Evolutionary conservation across 2,329 filamentous ascomycete genomes (phyloP), one percentile per base, ranked within the genome.

Genomic region (Simplicillium aogashimaense): DNA sequence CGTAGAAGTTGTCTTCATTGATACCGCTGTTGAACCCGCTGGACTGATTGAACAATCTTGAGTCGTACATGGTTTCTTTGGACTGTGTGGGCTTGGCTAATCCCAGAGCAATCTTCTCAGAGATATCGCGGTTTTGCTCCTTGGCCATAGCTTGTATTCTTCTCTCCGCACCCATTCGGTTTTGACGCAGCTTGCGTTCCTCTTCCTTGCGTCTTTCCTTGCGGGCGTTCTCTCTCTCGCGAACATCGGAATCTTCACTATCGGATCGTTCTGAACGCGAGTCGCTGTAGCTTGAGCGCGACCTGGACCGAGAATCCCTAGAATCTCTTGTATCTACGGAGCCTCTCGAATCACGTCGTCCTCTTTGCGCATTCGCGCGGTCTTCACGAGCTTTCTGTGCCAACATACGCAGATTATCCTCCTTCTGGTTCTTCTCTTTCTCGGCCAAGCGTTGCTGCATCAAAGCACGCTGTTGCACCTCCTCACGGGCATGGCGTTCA

Each of bases 401-500:
- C 46, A 98, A 66, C 54, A 81, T 74, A 40, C 92, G 83, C 17
- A 98, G 70, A 54, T 92, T 83, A 5, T 97, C 92, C 59, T 98
- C 92, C 59, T 97, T 95, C 52, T 89, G 81, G 16, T 81, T 69
- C 65, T 95, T 95, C 63, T 97, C 92, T 69, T 95, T 95, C 67
- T 98, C 92, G 3, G 92, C 88, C 41, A 98, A 67, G 41, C 89
- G 78, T 64, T 97, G 92, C 58, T 98, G 92, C 90, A 98, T 97
- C 49, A 86, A 70, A 7, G 88, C 82, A 49, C 92, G 78, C 58
- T 95, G 85, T 55, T 90, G 83, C 41, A 98, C 90, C 60, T 98
- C 92, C 55, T 98, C 92, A 54, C 92, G 78, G 7, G 92, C 92
- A 59, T 97, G 92, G 36, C 90, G 74, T 57, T 98, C 92, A 2